Evolutionary conservation across 345 rosid genomes (phyloP).

Genomic region (Dimocarpus longan): DNA sequence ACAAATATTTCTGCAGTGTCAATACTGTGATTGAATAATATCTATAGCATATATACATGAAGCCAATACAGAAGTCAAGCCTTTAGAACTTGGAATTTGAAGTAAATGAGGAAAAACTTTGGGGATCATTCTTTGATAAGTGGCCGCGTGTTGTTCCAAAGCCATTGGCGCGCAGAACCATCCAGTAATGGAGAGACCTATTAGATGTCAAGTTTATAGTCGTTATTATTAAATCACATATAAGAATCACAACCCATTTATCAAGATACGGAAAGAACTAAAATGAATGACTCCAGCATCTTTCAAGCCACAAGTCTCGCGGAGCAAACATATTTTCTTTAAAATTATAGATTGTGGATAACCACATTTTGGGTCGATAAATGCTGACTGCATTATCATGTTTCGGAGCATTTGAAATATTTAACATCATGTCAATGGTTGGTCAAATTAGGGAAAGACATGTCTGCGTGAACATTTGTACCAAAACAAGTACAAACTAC

Average conservation of each 20-base stretch:
- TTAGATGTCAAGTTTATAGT: conserved; percentile 6
- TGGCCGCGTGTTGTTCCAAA: conserved; percentile 77
- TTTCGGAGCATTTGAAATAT: neutral
- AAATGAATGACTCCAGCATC: neutral
- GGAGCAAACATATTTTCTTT: neutral
- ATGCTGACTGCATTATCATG: neutral
- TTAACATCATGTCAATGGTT: neutral
- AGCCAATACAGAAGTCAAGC: neutral
- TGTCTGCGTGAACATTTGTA: neutral
- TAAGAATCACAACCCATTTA: neutral
- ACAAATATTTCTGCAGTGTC: conserved; percentile 3
- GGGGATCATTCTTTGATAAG: conserved; percentile 43
- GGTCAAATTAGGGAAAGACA: neutral
- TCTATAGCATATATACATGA: neutral
- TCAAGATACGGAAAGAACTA: neutral
- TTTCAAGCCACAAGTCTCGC: neutral
- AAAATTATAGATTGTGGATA: neutral
- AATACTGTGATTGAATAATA: neutral
- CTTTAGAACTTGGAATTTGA: neutral
- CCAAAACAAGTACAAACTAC: neutral
- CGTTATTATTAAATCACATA: neutral
- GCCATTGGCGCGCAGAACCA: conserved; percentile 78
- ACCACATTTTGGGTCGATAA: neutral
- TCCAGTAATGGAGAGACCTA: conserved; percentile 91
- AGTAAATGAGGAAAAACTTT: neutral